These are phyloP conservation scores for Neofusicoccum umdonicola DNA, from an alignment of 2,329 filamentous ascomycete genomes.

Conservation along the genomic window DNA sequence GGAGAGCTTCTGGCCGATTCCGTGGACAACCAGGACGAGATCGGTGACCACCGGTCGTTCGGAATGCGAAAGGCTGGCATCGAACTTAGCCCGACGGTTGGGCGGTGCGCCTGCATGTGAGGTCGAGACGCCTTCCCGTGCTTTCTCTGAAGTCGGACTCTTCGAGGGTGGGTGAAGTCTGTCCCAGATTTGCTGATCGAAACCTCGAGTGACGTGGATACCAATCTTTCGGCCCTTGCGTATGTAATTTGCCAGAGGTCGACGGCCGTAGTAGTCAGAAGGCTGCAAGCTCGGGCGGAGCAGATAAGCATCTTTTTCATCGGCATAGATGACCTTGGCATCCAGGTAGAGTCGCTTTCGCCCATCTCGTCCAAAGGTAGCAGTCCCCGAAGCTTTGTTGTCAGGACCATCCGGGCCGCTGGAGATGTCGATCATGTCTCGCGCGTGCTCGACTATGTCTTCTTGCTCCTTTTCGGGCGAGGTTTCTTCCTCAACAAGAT, in stretches of 20 bases:
- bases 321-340: constrained; percentile 84
- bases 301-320: constrained; percentile 74
- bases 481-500: neutral
- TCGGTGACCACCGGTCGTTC: constrained; percentile 76
- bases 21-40: constrained; percentile 85
- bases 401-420: constrained; percentile 45
- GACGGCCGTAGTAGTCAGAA: constrained; percentile 78
- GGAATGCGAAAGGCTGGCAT: constrained; percentile 62
- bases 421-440: constrained; percentile 49
- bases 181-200: constrained; percentile 75
- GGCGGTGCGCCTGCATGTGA: constrained; percentile 45
- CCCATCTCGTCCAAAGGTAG: constrained; percentile 43
- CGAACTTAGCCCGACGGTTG: constrained; percentile 38
- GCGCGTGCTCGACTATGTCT: constrained; percentile 44
- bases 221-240: constrained; percentile 80
- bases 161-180: constrained; percentile 61
- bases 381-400: constrained; percentile 48
- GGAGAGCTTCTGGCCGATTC: constrained; percentile 94
- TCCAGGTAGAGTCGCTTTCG: constrained; percentile 63
- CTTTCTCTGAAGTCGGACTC: constrained; percentile 39
- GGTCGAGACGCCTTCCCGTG: constrained; percentile 45
- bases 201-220: constrained; percentile 84
- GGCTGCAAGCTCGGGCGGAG: constrained; percentile 82
- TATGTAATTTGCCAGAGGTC: constrained; percentile 75
- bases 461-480: constrained; percentile 42